Percentiles rank a stretch among this genome's conserved stretches.
Conservation (phyloP, 2,329 filamentous ascomycete species). For the Ophiostoma montium region DNA sequence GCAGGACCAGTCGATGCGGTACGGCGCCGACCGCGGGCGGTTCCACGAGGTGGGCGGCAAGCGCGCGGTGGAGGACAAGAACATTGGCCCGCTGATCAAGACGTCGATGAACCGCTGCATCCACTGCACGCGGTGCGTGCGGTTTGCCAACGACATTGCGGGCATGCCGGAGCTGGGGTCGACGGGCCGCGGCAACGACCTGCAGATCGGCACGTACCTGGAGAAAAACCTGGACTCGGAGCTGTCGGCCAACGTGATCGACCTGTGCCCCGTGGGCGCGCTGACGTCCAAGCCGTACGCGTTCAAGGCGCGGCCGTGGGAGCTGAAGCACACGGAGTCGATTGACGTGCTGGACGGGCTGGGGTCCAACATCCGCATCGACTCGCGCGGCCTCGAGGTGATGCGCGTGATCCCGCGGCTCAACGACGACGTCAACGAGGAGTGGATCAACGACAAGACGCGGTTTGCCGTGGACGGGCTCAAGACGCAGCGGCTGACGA, state of each 20-base stretch:
- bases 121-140: slow-evolving; percentile 94
- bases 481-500: slow-evolving; percentile 89
- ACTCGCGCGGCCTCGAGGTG: slow-evolving; percentile 85
- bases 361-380: slow-evolving; percentile 87
- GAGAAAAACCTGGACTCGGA: slow-evolving; percentile 90
- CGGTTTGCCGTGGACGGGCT: slow-evolving; percentile 93
- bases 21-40: slow-evolving; percentile 85
- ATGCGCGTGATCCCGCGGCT: slow-evolving; percentile 88
- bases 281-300: slow-evolving; percentile 96
- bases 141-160: slow-evolving; percentile 94
- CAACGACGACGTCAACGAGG: slow-evolving; percentile 97
- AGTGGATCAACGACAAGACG: slow-evolving; percentile 99
- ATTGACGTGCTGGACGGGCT: slow-evolving; percentile 88
- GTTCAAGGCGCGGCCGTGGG: slow-evolving; percentile 93
- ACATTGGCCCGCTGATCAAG: slow-evolving; percentile 95
- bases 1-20: slow-evolving; percentile 98
- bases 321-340: slow-evolving; percentile 89
- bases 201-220: slow-evolving; percentile 96
- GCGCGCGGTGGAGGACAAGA: slow-evolving; percentile 97
- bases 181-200: slow-evolving; percentile 85
- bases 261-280: slow-evolving; percentile 93
- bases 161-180: slow-evolving; percentile 92
- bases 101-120: slow-evolving; percentile 99
- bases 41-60: slow-evolving; percentile 96
- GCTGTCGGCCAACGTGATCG: slow-evolving; percentile 92